Evolutionary conservation across 2,329 filamentous ascomycete species (phyloP).

Genomic region (Neoarthrinium moseri): DNA sequence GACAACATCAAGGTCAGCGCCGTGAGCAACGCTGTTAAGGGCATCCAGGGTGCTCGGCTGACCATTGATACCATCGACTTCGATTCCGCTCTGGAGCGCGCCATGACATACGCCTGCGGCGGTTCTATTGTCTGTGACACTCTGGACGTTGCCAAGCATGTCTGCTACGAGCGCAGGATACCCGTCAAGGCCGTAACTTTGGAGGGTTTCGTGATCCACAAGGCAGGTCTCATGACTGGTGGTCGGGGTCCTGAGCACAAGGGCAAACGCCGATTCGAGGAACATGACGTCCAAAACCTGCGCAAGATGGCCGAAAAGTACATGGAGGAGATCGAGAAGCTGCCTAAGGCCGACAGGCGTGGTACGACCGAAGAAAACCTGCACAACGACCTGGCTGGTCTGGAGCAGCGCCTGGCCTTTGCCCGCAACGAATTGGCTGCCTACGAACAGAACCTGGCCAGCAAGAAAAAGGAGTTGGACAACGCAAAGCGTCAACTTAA

Average conservation of each 20-base stretch:
- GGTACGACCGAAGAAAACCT: slow-evolving; percentile 77
- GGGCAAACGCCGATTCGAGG: slow-evolving; percentile 81
- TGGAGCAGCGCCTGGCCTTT: slow-evolving; percentile 74
- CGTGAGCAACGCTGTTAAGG: slow-evolving; percentile 86
- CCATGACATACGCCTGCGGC: slow-evolving; percentile 92
- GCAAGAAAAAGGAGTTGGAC: slow-evolving; percentile 79
- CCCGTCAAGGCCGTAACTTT: slow-evolving; percentile 93
- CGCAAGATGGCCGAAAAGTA: slow-evolving; percentile 73
- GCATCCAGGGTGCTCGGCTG: slow-evolving; percentile 79
- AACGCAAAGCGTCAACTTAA: slow-evolving; percentile 71
- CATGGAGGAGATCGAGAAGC: slow-evolving; percentile 71
- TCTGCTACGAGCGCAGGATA: slow-evolving; percentile 81
- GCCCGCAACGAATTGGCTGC: slow-evolving; percentile 74
- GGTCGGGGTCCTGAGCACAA: slow-evolving; percentile 77
- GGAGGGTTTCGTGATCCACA: slow-evolving; percentile 95
- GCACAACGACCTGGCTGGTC: slow-evolving; percentile 73
- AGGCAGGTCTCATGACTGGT: slow-evolving; percentile 94
- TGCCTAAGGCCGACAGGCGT: slow-evolving; percentile 76
- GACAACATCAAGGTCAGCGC: slow-evolving; percentile 97
- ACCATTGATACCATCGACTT: slow-evolving; percentile 97
- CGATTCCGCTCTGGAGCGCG: slow-evolving; percentile 82
- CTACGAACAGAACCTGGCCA: slow-evolving; percentile 78
- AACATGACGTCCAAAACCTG: slow-evolving; percentile 85
- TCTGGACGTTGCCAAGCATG: slow-evolving; percentile 79
- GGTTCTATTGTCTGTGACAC: slow-evolving; percentile 94